Conservation (phyloP, 2,329 filamentous ascomycete species). For the Pseudocercospora fijiensis region DNA sequence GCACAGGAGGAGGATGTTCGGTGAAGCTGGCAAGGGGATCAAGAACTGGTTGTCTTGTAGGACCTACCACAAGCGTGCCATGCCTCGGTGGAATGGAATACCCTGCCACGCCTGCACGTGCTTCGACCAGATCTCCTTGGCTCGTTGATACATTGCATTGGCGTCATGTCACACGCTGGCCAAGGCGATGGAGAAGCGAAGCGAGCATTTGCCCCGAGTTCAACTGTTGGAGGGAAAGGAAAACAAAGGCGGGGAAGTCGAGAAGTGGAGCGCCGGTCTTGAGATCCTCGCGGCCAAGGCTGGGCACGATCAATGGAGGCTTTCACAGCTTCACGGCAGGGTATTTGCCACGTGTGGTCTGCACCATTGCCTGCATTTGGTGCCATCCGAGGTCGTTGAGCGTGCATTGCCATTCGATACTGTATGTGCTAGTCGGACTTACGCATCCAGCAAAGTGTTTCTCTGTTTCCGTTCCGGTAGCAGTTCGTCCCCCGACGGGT, state of each 20-base stretch:
- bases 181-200: too few species aligned
- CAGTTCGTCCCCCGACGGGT: not conserved
- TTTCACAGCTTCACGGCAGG: constrained; percentile 1
- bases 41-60: not conserved
- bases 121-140: not conserved
- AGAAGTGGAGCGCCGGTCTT: not conserved
- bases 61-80: not conserved
- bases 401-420: not conserved
- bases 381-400: not conserved
- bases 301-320: not conserved
- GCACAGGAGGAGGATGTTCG: not conserved
- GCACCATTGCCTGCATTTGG: not conserved
- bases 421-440: not conserved
- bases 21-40: not conserved
- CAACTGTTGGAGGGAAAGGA: not conserved
- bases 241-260: constrained; percentile 10
- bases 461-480: not conserved
- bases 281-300: not conserved
- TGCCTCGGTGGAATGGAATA: not conserved
- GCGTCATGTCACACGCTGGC: not conserved
- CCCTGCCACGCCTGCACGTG: not conserved
- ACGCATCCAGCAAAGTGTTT: not conserved
- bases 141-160: not conserved
- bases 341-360: not conserved
- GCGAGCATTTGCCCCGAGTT: not conserved